Evolutionary conservation across 1,139 yeast species (phyloP), one percentile per base, ranked within the genome.

Genomic region (Suhomyces chickasaworum): DNA sequence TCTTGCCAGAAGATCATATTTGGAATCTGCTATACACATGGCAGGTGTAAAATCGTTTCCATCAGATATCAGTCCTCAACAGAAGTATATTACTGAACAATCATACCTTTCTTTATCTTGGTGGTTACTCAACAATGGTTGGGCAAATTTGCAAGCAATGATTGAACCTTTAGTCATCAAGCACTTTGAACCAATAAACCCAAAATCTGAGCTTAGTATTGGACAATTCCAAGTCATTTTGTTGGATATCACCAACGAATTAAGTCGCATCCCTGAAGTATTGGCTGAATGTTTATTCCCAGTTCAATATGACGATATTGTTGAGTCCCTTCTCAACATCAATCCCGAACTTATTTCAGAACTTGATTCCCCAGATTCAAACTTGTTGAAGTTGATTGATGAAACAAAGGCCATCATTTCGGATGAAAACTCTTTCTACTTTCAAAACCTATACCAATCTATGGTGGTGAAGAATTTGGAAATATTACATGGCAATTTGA

Each of bases 91-190:
- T 33, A 80, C 85, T 42, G 96, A 89, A 62, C 91, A 93, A 58
- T 86, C 90, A 47, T 93, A 88, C 62, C 74, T 93, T 49, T 86
- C 96, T 1, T 80, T 89, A 53, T 84, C 91, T 55, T 93, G 98
- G 97, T 93, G 97, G 97, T 68, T 93, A 42, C 73, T 93, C 48
- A 90, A 93, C 64, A 80, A 83, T 54, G 98, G 98, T 1, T 89
- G 95, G 93, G 61, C 72, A 32, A 72, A 74, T 41, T 68, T 86
- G 43, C 76, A 81, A 41, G 71, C 75, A 40, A 65, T 77, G 31
- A 80, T 89, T 29, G 81, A 81, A 58, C 64, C 66, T 1, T 72
- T 80, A 4, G 95, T 91, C 3, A 71, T 70, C 32, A 73, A 73
- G 30, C 84, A 83, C 35, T 89, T 90, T 63, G 79, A 75, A 21